Evolutionary conservation across 805 yeast species (phyloP).

Genomic region (Scheffersomyces coipomensis): DNA sequence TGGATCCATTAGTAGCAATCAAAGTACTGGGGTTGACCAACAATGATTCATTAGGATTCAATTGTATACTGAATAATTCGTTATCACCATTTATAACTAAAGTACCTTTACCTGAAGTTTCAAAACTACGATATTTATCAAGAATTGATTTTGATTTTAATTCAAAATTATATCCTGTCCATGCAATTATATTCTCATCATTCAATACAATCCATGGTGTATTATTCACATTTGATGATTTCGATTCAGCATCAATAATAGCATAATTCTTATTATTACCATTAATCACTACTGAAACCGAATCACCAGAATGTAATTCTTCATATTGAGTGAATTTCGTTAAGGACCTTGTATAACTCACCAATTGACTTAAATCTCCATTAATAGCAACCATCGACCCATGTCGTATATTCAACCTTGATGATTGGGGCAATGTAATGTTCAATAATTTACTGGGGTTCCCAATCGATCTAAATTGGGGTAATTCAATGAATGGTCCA

Average conservation of each 20-base stretch:
- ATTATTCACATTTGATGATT: no score
- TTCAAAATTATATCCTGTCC: constrained; percentile 43
- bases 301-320: constrained; percentile 12
- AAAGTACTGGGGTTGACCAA: constrained; percentile 37
- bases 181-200: constrained; percentile 39
- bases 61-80: constrained; percentile 33
- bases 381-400: constrained; percentile 44
- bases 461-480: constrained; percentile 42
- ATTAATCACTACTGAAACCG: constrained; percentile 26
- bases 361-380: constrained; percentile 34
- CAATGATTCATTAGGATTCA: constrained; percentile 36
- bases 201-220: constrained; percentile 37
- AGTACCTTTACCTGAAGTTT: constrained; percentile 36
- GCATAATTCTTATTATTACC: constrained; percentile 35
- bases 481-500: constrained; percentile 47
- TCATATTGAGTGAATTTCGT: constrained; percentile 1
- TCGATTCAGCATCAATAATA: constrained; percentile 34
- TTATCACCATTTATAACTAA: constrained; percentile 40
- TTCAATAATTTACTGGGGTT: constrained; percentile 35
- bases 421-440: constrained; percentile 43
- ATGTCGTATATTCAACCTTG: constrained; percentile 33
- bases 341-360: constrained; percentile 8
- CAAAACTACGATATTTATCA: constrained; percentile 22
- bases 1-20: constrained; percentile 28
- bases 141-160: constrained; percentile 14